Conservation (phyloP, 495 filamentous ascomycete genomes). For the Apodospora peruviana region DNA sequence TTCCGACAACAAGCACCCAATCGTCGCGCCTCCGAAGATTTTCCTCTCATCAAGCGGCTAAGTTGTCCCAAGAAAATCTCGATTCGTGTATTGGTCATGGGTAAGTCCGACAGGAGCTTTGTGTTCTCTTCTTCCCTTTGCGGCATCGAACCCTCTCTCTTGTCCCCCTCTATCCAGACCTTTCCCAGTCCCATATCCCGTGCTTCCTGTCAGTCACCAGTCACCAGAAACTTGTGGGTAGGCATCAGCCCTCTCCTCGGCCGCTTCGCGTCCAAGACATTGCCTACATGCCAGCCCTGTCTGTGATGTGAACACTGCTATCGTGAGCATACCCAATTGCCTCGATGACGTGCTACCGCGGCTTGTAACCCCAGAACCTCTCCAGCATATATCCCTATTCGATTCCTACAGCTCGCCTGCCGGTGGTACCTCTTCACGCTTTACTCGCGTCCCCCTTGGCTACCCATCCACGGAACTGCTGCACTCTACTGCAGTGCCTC, state of each 20-base stretch:
- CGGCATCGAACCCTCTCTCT: conserved; percentile 2
- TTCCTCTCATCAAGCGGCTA: conserved; percentile 36
- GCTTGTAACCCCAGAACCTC: conserved; percentile 22
- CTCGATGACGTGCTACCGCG: conserved; percentile 38
- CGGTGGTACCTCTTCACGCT: conserved; percentile 17
- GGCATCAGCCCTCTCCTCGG: neutral
- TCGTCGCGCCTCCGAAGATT: conserved; percentile 28
- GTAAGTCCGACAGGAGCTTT: conserved; percentile 33
- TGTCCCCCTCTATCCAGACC: neutral
- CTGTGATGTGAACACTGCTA: conserved; percentile 12
- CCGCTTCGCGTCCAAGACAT: conserved; percentile 9
- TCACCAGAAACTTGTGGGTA: conserved; percentile 3
- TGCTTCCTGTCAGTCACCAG: conserved; percentile 4
- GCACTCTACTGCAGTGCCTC: conserved; percentile 33
- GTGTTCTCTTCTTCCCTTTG: conserved; percentile 14
- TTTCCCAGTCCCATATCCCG: neutral
- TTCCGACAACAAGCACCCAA: conserved; percentile 20
- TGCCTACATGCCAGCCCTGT: conserved; percentile 5
- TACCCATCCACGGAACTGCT: conserved; percentile 23
- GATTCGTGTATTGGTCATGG: conserved; percentile 30
- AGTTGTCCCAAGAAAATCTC: conserved; percentile 30
- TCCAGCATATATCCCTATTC: conserved; percentile 18
- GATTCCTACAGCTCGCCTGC: conserved; percentile 15
- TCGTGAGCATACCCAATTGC: conserved; percentile 30
- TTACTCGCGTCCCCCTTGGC: conserved; percentile 16